Conservation (phyloP, 2,329 filamentous ascomycete species). For the Ceratocystis diversiconidia region DNA sequence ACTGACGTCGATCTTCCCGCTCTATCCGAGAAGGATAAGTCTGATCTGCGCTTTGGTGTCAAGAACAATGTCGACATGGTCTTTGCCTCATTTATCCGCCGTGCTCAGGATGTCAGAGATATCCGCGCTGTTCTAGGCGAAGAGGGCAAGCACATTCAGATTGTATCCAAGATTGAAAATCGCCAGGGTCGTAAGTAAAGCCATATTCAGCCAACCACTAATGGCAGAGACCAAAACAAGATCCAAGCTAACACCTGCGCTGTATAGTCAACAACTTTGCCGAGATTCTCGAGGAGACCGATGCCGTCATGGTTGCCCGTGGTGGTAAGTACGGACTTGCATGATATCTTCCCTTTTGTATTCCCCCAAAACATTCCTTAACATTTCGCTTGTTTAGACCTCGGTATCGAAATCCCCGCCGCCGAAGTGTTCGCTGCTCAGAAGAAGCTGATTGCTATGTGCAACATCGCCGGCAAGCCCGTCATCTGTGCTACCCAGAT, state of each 20-base stretch:
- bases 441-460: constrained; percentile 99
- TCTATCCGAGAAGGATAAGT: constrained; percentile 95
- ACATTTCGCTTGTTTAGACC: constrained; percentile 20
- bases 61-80: constrained; percentile 99
- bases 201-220: not conserved
- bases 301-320: constrained; percentile 99
- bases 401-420: constrained; percentile 96
- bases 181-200: constrained; percentile 57
- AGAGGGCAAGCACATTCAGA: constrained; percentile 91
- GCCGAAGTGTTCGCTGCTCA: constrained; percentile 98
- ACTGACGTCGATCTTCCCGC: constrained; percentile 96
- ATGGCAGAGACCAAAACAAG: too few relatives aligned
- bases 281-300: constrained; percentile 88
- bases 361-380: not conserved
- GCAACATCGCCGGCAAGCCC: constrained; percentile 97
- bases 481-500: constrained; percentile 99
- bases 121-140: constrained; percentile 86
- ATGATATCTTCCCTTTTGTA: not conserved
- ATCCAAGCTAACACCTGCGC: constrained; percentile 12
- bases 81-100: constrained; percentile 96
- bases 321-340: constrained; percentile 37
- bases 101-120: constrained; percentile 78
- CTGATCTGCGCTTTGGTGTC: constrained; percentile 84
- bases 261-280: constrained; percentile 78
- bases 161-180: constrained; percentile 99